Evolutionary conservation across 164 flowering plant species (phyloP), one percentile per base, ranked within the genome.

Genomic region (Buxus sempervirens): DNA sequence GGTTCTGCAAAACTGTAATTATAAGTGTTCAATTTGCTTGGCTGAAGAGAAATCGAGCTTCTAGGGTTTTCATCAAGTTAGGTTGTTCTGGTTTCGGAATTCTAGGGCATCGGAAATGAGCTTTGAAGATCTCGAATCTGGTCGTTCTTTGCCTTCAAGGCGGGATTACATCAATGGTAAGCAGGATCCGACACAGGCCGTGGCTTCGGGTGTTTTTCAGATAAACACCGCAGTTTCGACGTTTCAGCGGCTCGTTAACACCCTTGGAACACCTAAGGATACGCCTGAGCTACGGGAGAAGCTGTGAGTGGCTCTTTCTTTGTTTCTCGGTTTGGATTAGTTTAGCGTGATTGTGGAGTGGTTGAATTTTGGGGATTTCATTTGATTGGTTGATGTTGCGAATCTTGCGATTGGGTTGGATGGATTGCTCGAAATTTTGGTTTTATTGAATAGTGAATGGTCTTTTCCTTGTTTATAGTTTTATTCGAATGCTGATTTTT

Each of bases 221-320:
- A 82, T 87, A 69, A 87, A 81, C 65, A 87, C 91, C 1, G 86
- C 89, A 41, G 86, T 87, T 18, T 76, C 79, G 10, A 70, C 84
- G 58, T 87, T 85, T 66, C 79, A 73, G n/a, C 83, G 91, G 23
- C 86, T 87, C 55, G 91, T 85, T 20, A 81, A 81, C 64, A 77
- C 88, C 67, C 82, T 87, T 15, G 91, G 91, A 2, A 85, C 91
- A 41, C 86, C 86, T 32, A 87, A 84, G 70, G 91, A 87, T 63
- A 87, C 89, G 60, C 84, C 77, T 25, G 78, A 85, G 38, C 84
- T 82, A 38, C 82, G 89, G 13, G 85, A 87, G 25, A 83, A 80
- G 73, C 74, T 87, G 91, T 87, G 27, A 76, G 86, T 75, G 4
- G n/a, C 19, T n/a, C 41, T 51, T 3, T 12, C 20, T 68, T 23